Base-by-base conservation (phyloP, 768 basidiomycete species). In the Amanita molliuscula region DNA sequence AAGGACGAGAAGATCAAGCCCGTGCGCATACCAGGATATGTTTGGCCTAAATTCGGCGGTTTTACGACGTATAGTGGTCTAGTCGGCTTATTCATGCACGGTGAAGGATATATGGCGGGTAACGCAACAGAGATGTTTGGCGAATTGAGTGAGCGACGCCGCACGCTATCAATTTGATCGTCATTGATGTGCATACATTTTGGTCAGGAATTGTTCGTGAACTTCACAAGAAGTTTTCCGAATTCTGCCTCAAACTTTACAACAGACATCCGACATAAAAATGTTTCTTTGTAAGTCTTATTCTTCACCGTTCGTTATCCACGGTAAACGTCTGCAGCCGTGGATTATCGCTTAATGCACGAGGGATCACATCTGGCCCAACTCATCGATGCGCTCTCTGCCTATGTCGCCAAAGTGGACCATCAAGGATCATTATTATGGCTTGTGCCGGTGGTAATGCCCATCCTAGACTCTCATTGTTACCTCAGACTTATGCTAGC, bases 91-190 rank as follows among this genome's bases (percentile, higher is more conserved):
- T 60, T 58, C 47, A 52, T 62, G 13, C 58, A 60, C 46, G 61
- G 61, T 20, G 61, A 59, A 38, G 61, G 61, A 20, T 60, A 62
- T 53, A 62, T 59, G 53, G 60, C 59, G 61, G 61, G 61, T 5
- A 62, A 61, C 35, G 61, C 50, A 28, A 43, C 52, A 18, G 61
- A 62, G 46, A 51, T 47, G 8, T 60, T 56, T 26, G 36, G 42
- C 13, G 59, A 60, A 44, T 51, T 51, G 33, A 47, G 59, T 58
- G 36, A 34, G 50, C 11, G 5, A 7, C 15, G 25, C 11, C 7
- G 40, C 25, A 20, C 23, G 29, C 29, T 33, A 33, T 13, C 6
- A 33, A 16, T 13, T 41, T 6, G 4, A n/a, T 50, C 35, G 11
- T 9, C 5, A 20, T 21, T 42, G 3, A 33, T 47, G 6, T 38